Evolutionary conservation across 108 stramenopile species (phyloP).

Genomic region (Skeletonema menzelii): DNA sequence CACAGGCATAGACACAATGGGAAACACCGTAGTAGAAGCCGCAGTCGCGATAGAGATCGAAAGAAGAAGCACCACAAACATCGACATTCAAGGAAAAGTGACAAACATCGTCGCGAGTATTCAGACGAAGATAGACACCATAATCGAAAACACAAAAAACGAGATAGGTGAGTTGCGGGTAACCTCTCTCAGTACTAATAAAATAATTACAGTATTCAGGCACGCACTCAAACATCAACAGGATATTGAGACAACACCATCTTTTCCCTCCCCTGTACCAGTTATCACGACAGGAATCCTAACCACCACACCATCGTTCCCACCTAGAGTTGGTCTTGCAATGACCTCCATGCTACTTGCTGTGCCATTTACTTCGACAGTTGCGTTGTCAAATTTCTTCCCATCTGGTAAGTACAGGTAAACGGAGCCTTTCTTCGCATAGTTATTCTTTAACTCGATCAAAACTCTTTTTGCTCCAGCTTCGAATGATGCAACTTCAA

Average conservation of each 20-base stretch:
- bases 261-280: conserved; percentile 43
- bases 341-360: conserved; percentile 52
- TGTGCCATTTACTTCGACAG: conserved; percentile 52
- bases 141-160: background rate
- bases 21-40: conserved; percentile 21
- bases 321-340: conserved; percentile 54
- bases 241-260: conserved; percentile 36
- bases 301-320: conserved; percentile 35
- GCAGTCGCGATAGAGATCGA: conserved; percentile 31
- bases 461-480: conserved; percentile 19
- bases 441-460: conserved; percentile 58
- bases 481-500: conserved; percentile 74
- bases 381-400: conserved; percentile 16
- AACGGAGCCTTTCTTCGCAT: conserved; percentile 61
- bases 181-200: background rate
- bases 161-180: background rate
- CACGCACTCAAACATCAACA: conserved; percentile 2
- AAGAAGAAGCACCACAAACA: conserved; percentile 32
- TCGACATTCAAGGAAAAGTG: conserved; percentile 6
- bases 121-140: conserved; percentile 21
- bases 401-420: conserved; percentile 65
- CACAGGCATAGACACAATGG: conserved; percentile 12
- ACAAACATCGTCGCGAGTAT: conserved; percentile 7
- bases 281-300: conserved; percentile 45
- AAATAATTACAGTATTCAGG: background rate